phyloP scores from a whole-genome alignment of 805 yeast species.

The Zygosaccharomyces gambellarensis region DNA sequence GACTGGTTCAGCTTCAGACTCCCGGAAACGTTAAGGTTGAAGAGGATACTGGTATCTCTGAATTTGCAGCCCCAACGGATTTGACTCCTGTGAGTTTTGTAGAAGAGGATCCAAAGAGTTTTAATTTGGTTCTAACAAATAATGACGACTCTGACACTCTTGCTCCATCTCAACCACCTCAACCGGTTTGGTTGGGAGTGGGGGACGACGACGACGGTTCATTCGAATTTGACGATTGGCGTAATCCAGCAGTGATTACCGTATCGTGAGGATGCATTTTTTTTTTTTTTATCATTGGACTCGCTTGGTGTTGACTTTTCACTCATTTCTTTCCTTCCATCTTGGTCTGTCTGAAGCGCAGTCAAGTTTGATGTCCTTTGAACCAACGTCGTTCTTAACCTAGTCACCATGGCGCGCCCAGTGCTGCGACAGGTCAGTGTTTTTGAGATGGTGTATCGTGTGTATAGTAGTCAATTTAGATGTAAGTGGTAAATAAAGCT shows the following conservation, averaged over 20 bases:
- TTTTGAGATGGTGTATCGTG: conserved; percentile 2
- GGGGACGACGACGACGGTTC: conserved; percentile 27
- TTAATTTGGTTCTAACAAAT: conserved; percentile 13
- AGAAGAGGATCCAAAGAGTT: conserved; percentile 9
- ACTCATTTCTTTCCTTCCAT: conserved; percentile 5
- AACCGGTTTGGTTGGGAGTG: conserved; percentile 9
- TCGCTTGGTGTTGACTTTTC: not conserved
- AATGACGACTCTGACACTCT: conserved; percentile 7
- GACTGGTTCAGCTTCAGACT: conserved; percentile 5
- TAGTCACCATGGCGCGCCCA: conserved; percentile 6
- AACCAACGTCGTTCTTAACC: conserved; percentile 21
- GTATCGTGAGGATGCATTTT: not conserved
- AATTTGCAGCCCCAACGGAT: conserved; percentile 2
- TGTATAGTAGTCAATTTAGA: conserved; percentile 1
- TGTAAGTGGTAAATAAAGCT: not conserved
- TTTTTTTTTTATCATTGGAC: not conserved
- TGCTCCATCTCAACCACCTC: conserved; percentile 6
- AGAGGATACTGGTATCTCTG: conserved; percentile 1
- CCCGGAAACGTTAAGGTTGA: not conserved
- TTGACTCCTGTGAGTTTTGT: conserved; percentile 14
- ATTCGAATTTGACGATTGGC: conserved; percentile 40
- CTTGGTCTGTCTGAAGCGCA: conserved; percentile 34
- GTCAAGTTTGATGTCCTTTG: conserved; percentile 31
- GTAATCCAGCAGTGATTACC: conserved; percentile 44
- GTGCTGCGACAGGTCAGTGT: conserved; percentile 4